Percentiles rank a stretch among this genome's conserved stretches.
phyloP scores from a whole-genome alignment of 495 filamentous ascomycete genomes.

The Hyaloscypha variabilis region DNA sequence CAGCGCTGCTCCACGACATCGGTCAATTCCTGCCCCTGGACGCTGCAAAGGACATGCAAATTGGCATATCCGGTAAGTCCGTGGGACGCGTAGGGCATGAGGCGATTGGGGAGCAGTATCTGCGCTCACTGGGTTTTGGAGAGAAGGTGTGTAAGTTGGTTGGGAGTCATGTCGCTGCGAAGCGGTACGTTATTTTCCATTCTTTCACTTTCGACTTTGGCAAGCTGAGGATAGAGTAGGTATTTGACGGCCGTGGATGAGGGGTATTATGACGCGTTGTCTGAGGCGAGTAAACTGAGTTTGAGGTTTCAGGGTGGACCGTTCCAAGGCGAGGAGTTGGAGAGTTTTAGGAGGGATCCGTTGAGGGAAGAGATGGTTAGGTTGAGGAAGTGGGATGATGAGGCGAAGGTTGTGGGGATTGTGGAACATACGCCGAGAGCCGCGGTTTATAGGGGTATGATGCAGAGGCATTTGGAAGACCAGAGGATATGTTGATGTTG shows the following conservation, averaged over 20 bases:
- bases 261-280: constrained; percentile 41
- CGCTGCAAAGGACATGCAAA: constrained; percentile 11
- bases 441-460: constrained; percentile 32
- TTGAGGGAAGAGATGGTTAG: constrained; percentile 43
- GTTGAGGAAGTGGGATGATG: constrained; percentile 47
- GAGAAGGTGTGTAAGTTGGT: constrained; percentile 42
- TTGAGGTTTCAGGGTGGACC: constrained; percentile 49
- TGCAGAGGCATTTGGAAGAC: constrained; percentile 5
- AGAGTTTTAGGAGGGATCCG: constrained; percentile 32
- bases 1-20: constrained; percentile 48
- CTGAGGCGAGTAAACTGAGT: constrained; percentile 42
- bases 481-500: too few relatives aligned
- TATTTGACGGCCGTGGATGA: constrained; percentile 45
- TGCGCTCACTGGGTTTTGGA: constrained; percentile 42
- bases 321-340: constrained; percentile 39
- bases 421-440: constrained; percentile 36
- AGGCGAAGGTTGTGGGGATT: constrained; percentile 41
- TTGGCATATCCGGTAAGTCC: constrained; percentile 26
- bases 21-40: constrained; percentile 40
- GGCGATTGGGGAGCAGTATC: constrained; percentile 43
- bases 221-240: not conserved
- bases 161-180: constrained; percentile 47
- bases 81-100: constrained; percentile 49
- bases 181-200: constrained; percentile 29
- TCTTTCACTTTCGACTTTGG: not conserved